Evolutionary conservation across 169 alveolate genomes (phyloP).

Genomic region (Cryptosporidium sp.): DNA sequence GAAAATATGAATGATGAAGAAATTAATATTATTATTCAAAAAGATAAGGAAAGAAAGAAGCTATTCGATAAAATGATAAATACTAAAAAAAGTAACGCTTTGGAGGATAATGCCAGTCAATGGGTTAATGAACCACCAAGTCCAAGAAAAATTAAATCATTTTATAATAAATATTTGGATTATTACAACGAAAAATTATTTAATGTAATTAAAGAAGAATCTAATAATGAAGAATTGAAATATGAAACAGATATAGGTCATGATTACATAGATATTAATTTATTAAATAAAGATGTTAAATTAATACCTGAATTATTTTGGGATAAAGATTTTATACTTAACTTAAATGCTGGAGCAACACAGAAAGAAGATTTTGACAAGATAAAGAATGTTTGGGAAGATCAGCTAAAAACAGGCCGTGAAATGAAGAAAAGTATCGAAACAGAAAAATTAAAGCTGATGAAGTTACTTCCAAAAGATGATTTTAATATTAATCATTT

Average conservation of each 20-base stretch:
- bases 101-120: constrained; percentile 10
- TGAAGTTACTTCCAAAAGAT: constrained; percentile 21
- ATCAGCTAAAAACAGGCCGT: background rate
- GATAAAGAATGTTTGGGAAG: constrained; percentile 44
- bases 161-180: constrained; percentile 42
- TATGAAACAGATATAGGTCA: background rate
- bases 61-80: background rate
- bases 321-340: constrained; percentile 57
- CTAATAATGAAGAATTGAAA: background rate
- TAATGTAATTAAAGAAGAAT: background rate
- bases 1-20: constrained; percentile 43
- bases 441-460: constrained; percentile 14
- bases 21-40: constrained; percentile 7
- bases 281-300: constrained; percentile 18
- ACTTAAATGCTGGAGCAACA: constrained; percentile 29
- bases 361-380: constrained; percentile 48
- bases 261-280: constrained; percentile 17
- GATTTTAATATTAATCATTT: background rate
- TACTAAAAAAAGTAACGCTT: background rate
- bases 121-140: constrained; percentile 67
- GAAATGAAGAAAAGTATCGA: background rate
- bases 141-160: constrained; percentile 24
- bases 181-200: constrained; percentile 3
- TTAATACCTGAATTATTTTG: constrained; percentile 26
- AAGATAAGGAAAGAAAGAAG: constrained; percentile 17